Evolutionary conservation across 1,284 basidiomycete genomes (phyloP).

Genomic region (Boletellus deceptivus): DNA sequence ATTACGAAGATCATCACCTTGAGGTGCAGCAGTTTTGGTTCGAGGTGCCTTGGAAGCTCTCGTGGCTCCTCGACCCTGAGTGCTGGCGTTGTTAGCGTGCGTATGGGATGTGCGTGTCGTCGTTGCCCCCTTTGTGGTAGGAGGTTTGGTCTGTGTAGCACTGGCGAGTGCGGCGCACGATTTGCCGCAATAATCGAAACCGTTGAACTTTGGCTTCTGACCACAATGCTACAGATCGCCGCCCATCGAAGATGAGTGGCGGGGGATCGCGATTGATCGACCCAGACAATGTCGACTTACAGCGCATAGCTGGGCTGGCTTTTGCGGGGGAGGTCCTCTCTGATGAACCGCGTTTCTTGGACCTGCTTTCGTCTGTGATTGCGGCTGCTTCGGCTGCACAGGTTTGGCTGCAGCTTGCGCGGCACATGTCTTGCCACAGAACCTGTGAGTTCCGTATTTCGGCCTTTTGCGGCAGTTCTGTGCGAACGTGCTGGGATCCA

Average conservation of each 20-base stretch:
- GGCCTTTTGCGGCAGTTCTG: slow-evolving; percentile 58
- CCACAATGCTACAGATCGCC: slow-evolving; percentile 32
- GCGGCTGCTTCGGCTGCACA: slow-evolving; percentile 13
- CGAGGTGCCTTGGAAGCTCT: slow-evolving; percentile 14
- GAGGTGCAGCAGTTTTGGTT: slow-evolving; percentile 13
- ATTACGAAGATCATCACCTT: slow-evolving; percentile 24
- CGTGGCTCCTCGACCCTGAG: not conserved
- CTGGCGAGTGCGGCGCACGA: slow-evolving; percentile 30
- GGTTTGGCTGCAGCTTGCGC: slow-evolving; percentile 36
- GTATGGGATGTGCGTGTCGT: slow-evolving; percentile 5
- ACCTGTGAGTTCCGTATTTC: slow-evolving; percentile 49
- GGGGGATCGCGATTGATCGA: slow-evolving; percentile 31
- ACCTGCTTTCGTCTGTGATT: slow-evolving; percentile 11
- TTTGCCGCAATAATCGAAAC: slow-evolving; percentile 35
- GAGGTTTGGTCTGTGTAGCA: slow-evolving; percentile 16
- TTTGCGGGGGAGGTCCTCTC: slow-evolving; percentile 17
- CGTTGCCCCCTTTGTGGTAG: slow-evolving; percentile 9
- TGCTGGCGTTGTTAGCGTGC: slow-evolving; percentile 4
- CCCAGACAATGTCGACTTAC: slow-evolving; percentile 24
- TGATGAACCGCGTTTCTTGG: slow-evolving; percentile 17
- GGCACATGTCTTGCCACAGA: slow-evolving; percentile 61
- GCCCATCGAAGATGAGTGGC: slow-evolving; percentile 19
- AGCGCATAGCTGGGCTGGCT: slow-evolving; percentile 20
- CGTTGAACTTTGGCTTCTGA: slow-evolving; percentile 34
- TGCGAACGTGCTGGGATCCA: slow-evolving; percentile 4